A percentile compares a stretch with the other conserved stretches of the same genome.
phyloP scores from a whole-genome alignment of 768 basidiomycete genomes.

The Boletus bicolor region DNA sequence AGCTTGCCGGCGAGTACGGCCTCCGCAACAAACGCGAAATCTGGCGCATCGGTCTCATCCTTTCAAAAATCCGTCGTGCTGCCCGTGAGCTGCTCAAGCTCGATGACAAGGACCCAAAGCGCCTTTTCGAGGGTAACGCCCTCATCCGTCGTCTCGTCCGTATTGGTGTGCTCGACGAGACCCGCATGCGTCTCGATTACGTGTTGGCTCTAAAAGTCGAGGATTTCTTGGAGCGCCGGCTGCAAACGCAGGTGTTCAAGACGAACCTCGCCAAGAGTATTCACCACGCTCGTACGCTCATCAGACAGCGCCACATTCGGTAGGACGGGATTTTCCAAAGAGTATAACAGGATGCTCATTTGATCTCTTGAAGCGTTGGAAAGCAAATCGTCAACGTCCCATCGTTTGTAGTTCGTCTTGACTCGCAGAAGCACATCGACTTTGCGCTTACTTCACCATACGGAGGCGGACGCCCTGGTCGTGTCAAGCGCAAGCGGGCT shows the following conservation, averaged over 20 bases:
- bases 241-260: slow-evolving; percentile 99
- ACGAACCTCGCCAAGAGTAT: slow-evolving; percentile 95
- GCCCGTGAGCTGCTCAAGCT: slow-evolving; percentile 99
- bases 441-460: slow-evolving; percentile 96
- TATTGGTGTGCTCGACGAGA: slow-evolving; percentile 99
- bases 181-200: slow-evolving; percentile 99
- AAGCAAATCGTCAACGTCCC: slow-evolving; percentile 99
- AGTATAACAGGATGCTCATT: neutral
- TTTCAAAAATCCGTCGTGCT: slow-evolving; percentile 99
- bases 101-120: slow-evolving; percentile 99
- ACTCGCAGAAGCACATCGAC: slow-evolving; percentile 99
- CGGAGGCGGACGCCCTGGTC: slow-evolving; percentile 91
- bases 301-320: slow-evolving; percentile 98
- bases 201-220: slow-evolving; percentile 98
- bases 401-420: slow-evolving; percentile 97
- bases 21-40: slow-evolving; percentile 99
- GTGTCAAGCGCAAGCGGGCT: slow-evolving; percentile 98
- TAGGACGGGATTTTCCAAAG: slow-evolving; percentile 36
- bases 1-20: slow-evolving; percentile 99
- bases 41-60: slow-evolving; percentile 97
- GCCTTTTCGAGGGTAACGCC: slow-evolving; percentile 99
- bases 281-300: slow-evolving; percentile 97
- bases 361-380: slow-evolving; percentile 65
- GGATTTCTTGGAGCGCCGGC: slow-evolving; percentile 98
- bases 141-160: slow-evolving; percentile 95